These are phyloP conservation scores for Saturnispora galanensis DNA, from an alignment of 805 yeast species.

Conservation along the genomic window DNA sequence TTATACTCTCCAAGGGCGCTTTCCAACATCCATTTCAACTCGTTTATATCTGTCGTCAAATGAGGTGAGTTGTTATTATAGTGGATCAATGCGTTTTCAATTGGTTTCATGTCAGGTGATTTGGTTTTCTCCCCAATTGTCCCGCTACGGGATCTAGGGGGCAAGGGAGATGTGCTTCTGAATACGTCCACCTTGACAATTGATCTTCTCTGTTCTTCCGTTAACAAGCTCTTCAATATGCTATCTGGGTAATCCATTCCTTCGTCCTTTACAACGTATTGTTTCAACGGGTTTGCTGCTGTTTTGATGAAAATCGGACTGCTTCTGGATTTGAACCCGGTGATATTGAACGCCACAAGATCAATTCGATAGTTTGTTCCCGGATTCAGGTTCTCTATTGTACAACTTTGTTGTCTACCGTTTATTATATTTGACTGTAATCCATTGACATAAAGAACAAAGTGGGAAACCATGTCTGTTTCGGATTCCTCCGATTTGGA, in stretches of 20 bases:
- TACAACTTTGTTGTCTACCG: conserved; percentile 29
- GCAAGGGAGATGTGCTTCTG: conserved; percentile 18
- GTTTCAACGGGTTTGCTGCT: conserved; percentile 6
- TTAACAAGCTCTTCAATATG: conserved; percentile 27
- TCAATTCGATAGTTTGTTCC: conserved; percentile 33
- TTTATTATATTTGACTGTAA: conserved; percentile 26
- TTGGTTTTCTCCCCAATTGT: conserved; percentile 23
- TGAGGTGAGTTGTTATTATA: conserved; percentile 20
- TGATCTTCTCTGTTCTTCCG: conserved; percentile 25
- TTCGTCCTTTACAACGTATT: conserved; percentile 13
- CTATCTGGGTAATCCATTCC: conserved; percentile 31
- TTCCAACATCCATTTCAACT: conserved; percentile 32
- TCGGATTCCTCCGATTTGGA: conserved; percentile 1
- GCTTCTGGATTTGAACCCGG: conserved; percentile 33
- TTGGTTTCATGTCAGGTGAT: conserved; percentile 1
- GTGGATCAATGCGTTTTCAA: conserved; percentile 6
- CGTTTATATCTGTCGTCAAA: conserved; percentile 32
- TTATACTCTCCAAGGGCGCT: conserved; percentile 33
- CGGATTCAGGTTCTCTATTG: conserved; percentile 26
- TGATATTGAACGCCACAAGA: conserved; percentile 32
- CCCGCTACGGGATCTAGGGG: conserved; percentile 25
- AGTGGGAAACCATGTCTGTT: conserved; percentile 26
- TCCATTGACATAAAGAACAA: conserved; percentile 32
- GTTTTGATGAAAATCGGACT: conserved; percentile 34
- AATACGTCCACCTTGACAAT: conserved; percentile 23